Evolutionary conservation across 768 basidiomycete species (phyloP).

Genomic region (Hortiboletus campestris): DNA sequence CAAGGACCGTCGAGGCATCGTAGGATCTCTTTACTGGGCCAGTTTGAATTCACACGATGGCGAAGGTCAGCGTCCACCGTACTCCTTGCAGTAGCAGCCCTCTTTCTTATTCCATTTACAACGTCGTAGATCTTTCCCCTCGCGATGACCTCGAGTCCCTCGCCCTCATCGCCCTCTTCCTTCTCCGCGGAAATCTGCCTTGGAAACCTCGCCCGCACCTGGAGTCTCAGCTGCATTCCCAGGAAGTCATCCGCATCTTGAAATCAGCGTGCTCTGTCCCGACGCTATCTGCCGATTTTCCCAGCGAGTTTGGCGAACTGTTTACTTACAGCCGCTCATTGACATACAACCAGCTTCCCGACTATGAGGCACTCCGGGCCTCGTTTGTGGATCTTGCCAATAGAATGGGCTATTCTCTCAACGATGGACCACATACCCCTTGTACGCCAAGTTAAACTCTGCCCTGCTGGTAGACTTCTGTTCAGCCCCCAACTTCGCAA

Average conservation of each 20-base stretch:
- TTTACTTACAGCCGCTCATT: constrained; percentile 1
- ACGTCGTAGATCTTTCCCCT: not conserved
- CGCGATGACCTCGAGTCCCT: constrained; percentile 4
- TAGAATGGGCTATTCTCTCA: not conserved
- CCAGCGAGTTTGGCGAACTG: not conserved
- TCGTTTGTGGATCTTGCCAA: not conserved
- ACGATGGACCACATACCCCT: not conserved
- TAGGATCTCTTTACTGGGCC: not conserved
- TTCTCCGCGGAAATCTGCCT: constrained; percentile 1
- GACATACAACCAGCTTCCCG: not conserved
- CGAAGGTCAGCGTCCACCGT: not conserved
- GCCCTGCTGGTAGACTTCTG: too few relatives aligned
- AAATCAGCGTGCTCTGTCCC: not conserved
- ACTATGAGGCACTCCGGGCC: not conserved
- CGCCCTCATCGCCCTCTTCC: not conserved
- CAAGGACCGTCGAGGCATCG: not conserved
- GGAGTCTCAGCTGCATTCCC: not conserved
- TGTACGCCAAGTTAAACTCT: too few relatives aligned
- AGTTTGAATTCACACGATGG: constrained; percentile 3
- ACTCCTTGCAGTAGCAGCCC: too few relatives aligned
- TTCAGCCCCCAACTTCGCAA: too few relatives aligned
- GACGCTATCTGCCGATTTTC: not conserved
- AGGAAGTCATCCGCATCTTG: not conserved
- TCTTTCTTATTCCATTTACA: not conserved
- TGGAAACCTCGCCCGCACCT: not conserved